These are phyloP conservation scores for Tympanopsis confertula DNA, from an alignment of 2,329 filamentous ascomycete genomes.

Conservation along the genomic window DNA sequence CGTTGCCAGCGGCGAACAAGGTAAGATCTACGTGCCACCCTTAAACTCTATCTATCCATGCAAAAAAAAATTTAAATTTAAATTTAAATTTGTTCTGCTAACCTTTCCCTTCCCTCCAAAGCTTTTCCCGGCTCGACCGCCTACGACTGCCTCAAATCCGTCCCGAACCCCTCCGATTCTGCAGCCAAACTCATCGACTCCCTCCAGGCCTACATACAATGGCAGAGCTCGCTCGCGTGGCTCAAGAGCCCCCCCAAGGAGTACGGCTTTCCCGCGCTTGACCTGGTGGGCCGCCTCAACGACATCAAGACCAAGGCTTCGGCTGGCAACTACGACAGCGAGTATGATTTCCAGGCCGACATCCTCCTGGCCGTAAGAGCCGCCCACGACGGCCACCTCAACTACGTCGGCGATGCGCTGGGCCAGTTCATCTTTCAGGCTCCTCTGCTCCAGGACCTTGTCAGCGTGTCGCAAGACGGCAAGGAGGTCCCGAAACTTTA, in stretches of 20 bases:
- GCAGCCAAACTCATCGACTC: conserved; percentile 22
- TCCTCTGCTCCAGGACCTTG: conserved; percentile 23
- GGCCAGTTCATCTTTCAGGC: conserved; percentile 14
- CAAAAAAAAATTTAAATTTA: too few relatives aligned
- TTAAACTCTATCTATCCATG: too few relatives aligned
- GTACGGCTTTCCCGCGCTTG: conserved; percentile 34
- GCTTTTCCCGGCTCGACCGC: conserved; percentile 23
- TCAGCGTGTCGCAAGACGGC: conserved; percentile 52
- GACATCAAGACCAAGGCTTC: conserved; percentile 28
- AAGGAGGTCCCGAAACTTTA: conserved; percentile 43
- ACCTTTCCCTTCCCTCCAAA: too few relatives aligned
- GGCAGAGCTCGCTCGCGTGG: conserved; percentile 33
- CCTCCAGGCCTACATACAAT: conserved; percentile 28
- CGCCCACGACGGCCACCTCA: conserved; percentile 56
- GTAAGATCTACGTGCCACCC: too few relatives aligned
- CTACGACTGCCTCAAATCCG: conserved; percentile 22
- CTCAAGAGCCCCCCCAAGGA: conserved; percentile 36
- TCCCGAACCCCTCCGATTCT: conserved; percentile 21
- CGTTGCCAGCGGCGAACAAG: too few relatives aligned
- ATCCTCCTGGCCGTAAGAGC: conserved; percentile 38
- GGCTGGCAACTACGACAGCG: conserved; percentile 30
- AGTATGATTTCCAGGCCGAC: conserved; percentile 41
- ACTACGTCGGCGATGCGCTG: conserved; percentile 17
- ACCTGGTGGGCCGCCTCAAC: conserved; percentile 32
- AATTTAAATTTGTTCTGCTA: too few relatives aligned